Conservation (phyloP, 768 basidiomycete genomes). For the Lactifluus volemus region DNA sequence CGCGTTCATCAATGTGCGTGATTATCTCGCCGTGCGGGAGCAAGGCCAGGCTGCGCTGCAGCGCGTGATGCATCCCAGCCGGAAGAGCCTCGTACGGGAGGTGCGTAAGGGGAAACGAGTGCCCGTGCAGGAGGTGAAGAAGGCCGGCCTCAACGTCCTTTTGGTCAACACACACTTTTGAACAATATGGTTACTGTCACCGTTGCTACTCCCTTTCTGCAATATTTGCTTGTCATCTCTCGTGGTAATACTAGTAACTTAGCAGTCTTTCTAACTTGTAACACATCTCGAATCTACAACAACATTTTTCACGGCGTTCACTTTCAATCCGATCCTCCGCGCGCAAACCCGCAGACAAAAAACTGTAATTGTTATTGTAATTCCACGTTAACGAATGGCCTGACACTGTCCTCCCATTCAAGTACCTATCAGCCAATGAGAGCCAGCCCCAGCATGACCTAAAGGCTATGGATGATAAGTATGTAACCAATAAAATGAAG, state of each 20-base stretch:
- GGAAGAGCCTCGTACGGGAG: constrained; percentile 51
- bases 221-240: background rate
- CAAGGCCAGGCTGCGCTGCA: constrained; percentile 56
- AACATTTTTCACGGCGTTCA: background rate
- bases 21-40: constrained; percentile 59
- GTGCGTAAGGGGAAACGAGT: constrained; percentile 38
- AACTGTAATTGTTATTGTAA: background rate
- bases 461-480: background rate
- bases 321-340: background rate
- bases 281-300: background rate
- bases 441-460: background rate
- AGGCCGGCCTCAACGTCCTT: constrained; percentile 48
- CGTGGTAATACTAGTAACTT: background rate
- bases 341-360: background rate
- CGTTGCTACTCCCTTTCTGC: background rate
- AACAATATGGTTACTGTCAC: background rate
- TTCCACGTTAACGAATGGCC: background rate
- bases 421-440: background rate
- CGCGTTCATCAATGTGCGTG: constrained; percentile 63
- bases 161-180: constrained; percentile 33
- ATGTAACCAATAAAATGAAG: constrained; percentile 9
- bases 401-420: background rate
- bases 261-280: background rate
- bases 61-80: constrained; percentile 52
- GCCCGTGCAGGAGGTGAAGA: constrained; percentile 52